A percentile compares a stretch with the other conserved stretches of the same genome.
Conservation (phyloP, 257 asterid genomes). For the Fraxinus quadrangulata region DNA sequence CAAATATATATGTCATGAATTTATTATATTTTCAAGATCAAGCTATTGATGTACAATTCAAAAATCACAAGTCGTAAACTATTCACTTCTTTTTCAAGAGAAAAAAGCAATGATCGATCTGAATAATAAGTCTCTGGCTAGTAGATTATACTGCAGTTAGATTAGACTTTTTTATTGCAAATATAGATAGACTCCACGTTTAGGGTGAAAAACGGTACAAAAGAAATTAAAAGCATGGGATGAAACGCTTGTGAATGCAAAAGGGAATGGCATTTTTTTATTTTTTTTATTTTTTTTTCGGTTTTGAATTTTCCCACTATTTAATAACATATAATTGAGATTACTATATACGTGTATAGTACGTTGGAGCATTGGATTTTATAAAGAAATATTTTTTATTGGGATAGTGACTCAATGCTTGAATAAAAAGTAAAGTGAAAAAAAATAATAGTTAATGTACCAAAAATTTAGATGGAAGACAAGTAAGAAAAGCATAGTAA, state of each 20-base stretch:
- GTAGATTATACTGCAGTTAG: not conserved
- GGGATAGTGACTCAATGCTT: constrained; percentile 59
- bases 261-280: constrained; percentile 17
- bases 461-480: constrained; percentile 1
- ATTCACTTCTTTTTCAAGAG: not conserved
- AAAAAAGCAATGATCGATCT: too few species aligned
- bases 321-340: not conserved
- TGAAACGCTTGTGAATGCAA: constrained; percentile 61
- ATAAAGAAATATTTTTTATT: constrained; percentile 29
- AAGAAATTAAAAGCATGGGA: constrained; percentile 33
- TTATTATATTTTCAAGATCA: too few species aligned
- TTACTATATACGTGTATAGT: not conserved
- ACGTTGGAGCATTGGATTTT: constrained; percentile 9
- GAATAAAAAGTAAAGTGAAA: constrained; percentile 44
- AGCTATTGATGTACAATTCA: too few species aligned
- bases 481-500: constrained; percentile 40
- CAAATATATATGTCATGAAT: not conserved
- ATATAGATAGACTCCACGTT: not conserved
- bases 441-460: constrained; percentile 9
- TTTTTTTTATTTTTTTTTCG: not conserved
- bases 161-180: not conserved
- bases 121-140: too few species aligned
- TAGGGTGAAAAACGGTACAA: constrained; percentile 14
- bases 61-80: too few species aligned
- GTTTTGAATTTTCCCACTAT: constrained; percentile 8